Evolutionary conservation across 345 rosid species (phyloP).

Genomic region (Boechera divaricarpa): DNA sequence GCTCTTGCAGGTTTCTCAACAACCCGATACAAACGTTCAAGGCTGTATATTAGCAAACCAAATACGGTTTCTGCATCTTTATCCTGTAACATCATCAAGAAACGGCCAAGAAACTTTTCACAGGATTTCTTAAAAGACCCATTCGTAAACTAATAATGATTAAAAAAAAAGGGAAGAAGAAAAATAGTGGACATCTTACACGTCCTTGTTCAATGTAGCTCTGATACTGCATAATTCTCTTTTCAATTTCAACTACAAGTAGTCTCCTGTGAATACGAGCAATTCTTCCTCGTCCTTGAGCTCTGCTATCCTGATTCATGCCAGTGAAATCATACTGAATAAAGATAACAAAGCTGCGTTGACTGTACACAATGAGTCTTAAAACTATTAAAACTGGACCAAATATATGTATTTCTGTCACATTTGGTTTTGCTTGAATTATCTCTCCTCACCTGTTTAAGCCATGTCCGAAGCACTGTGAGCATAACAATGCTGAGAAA

Average conservation of each 20-base stretch:
- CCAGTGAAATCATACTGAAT: slow-evolving; percentile 20
- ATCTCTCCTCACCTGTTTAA: slow-evolving; percentile 58
- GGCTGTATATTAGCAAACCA: slow-evolving; percentile 75
- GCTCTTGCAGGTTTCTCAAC: slow-evolving; percentile 74
- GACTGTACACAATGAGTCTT: slow-evolving; percentile 18
- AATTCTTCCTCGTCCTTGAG: slow-evolving; percentile 89
- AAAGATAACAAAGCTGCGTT: slow-evolving; percentile 15
- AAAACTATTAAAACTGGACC: slow-evolving; percentile 24
- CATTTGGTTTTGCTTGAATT: slow-evolving; percentile 17
- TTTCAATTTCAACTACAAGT: slow-evolving; percentile 81
- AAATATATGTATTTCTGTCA: slow-evolving; percentile 15
- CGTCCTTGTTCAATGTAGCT: slow-evolving; percentile 72
- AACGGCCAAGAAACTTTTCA: slow-evolving; percentile 15
- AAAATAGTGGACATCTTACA: slow-evolving; percentile 54
- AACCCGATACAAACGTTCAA: slow-evolving; percentile 71
- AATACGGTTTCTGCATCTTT: slow-evolving; percentile 75
- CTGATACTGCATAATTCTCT: slow-evolving; percentile 80
- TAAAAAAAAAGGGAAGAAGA: neutral
- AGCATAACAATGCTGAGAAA: slow-evolving; percentile 70
- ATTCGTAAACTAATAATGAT: neutral
- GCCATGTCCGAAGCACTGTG: slow-evolving; percentile 73
- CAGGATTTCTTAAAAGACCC: neutral
- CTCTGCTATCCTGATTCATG: slow-evolving; percentile 73
- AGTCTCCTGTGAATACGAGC: slow-evolving; percentile 87
- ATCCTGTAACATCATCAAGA: slow-evolving; percentile 54